These are phyloP conservation scores for Solanum infundibuliforme DNA, from an alignment of 257 asterid genomes.

Conservation along the genomic window DNA sequence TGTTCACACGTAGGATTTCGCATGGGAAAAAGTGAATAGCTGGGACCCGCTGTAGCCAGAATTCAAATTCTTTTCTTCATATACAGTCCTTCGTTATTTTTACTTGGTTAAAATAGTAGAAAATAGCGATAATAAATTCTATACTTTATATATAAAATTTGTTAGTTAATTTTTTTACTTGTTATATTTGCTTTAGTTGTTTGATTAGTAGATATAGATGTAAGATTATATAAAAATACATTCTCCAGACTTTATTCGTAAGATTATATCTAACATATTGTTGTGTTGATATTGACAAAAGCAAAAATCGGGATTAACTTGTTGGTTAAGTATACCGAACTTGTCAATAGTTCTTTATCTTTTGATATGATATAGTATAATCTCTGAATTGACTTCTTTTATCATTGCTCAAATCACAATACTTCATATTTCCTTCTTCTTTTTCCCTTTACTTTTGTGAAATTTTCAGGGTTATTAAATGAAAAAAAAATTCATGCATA, in stretches of 20 bases:
- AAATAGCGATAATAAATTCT: no score
- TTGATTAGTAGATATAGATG: no score
- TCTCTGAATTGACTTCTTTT: background rate
- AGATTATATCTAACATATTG: background rate
- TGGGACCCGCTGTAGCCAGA: background rate
- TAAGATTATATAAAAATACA: background rate
- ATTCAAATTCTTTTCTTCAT: background rate
- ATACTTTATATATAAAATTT: no score
- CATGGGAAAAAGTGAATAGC: background rate
- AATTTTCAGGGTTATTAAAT: background rate
- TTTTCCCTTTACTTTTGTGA: background rate
- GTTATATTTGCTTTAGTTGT: no score
- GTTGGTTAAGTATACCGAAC: background rate
- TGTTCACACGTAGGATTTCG: background rate
- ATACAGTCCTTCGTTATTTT: background rate
- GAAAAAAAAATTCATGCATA: background rate
- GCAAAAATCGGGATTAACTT: background rate
- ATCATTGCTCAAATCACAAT: background rate
- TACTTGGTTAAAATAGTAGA: background rate
- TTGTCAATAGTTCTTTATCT: background rate
- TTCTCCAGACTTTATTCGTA: accelerated
- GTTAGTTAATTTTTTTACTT: no score
- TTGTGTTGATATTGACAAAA: background rate
- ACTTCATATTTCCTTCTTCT: background rate
- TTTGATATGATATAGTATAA: background rate